Base-by-base conservation (phyloP, 805 yeast species). In the Saccharomycopsis lassenensis region DNA sequence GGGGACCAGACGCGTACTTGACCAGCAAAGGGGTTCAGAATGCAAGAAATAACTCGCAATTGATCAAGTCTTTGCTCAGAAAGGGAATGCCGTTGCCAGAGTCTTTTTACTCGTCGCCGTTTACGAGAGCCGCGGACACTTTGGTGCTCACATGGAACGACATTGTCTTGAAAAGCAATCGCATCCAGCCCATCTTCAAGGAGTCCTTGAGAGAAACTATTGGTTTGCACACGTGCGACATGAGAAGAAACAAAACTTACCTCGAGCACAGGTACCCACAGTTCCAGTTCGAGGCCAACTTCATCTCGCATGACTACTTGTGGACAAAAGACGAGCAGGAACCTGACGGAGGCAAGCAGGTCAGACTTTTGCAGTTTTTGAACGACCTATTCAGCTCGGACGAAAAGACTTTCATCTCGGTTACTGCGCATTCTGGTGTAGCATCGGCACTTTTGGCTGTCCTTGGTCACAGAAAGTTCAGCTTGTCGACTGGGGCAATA, bases 141-240 rank as follows among this genome's bases (percentile, higher is more conserved):
- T 54, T 69, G 49, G 52, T 59, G 6, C 46, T 56, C 41, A 67
- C 75, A 4, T 70, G 74, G 74, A 45, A 55, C 10, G 62, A 54
- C n/a, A 24, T 30, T 24, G 37, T 46, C 12, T 35, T 36, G 16
- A 35, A 39, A 21, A 33, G 19, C 8, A 4, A 28, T 17, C 10
- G 7, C 20, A 18, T 12, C 16, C 31, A 25, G 10, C 39, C 39
- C 24, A 17, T 36, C 12, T 33, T 23, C 20, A 33, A 26, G 32
- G 75, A 70, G 41, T 58, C 61, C 29, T 46, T 70, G 17, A 54
- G 76, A 30, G 76, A 70, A 47, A 62, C 66, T 8, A 57, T 60
- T 21, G 74, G 75, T 1, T 58, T 60, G 4, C 73, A 71, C 48
- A 58, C 68, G 4, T 70, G 75, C 46, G 73, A 70, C 49, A 61